A percentile compares a stretch with the other conserved stretches of the same genome.
phyloP scores from a whole-genome alignment of 495 filamentous ascomycete species.

The Venustampulla echinocandica region DNA sequence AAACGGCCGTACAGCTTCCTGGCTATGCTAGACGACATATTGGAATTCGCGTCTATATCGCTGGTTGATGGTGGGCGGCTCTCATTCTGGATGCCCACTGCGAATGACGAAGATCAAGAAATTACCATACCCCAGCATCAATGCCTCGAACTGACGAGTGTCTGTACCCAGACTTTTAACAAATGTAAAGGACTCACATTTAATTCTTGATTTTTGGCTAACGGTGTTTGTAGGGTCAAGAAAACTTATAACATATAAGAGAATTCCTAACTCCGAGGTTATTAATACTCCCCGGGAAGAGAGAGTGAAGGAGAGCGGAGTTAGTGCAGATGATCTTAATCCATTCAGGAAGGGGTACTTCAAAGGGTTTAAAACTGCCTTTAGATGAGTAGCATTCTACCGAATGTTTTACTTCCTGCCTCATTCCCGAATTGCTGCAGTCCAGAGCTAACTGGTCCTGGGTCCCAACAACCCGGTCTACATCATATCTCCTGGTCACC shows the following conservation, averaged over 20 bases:
- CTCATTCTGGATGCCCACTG: conserved; percentile 95
- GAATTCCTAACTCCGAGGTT: conserved; percentile 54
- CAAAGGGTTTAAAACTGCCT: conserved; percentile 29
- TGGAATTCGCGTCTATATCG: conserved; percentile 68
- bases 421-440: too few species aligned
- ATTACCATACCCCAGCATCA: conserved; percentile 71
- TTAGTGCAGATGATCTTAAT: conserved; percentile 67
- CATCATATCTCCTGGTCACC: too few species aligned
- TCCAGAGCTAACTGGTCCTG: too few species aligned
- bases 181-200: conserved; percentile 52
- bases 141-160: conserved; percentile 61
- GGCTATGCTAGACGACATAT: conserved; percentile 80
- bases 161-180: conserved; percentile 79
- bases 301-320: conserved; percentile 31
- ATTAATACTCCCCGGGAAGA: conserved; percentile 20
- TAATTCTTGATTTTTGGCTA: conserved; percentile 9
- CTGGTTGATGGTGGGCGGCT: conserved; percentile 77
- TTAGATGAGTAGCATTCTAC: conserved; percentile 4
- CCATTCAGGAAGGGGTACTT: conserved; percentile 67
- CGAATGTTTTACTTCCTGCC: too few species aligned
- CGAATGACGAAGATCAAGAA: conserved; percentile 63
- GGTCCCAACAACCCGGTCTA: too few species aligned
- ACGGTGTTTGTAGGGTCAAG: conserved; percentile 61
- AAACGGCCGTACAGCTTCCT: conserved; percentile 87
- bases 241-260: conserved; percentile 74